Evolutionary conservation across 441 rosid genomes (phyloP), one percentile per base, ranked within the genome.

Genomic region (Macaranga tanarius): DNA sequence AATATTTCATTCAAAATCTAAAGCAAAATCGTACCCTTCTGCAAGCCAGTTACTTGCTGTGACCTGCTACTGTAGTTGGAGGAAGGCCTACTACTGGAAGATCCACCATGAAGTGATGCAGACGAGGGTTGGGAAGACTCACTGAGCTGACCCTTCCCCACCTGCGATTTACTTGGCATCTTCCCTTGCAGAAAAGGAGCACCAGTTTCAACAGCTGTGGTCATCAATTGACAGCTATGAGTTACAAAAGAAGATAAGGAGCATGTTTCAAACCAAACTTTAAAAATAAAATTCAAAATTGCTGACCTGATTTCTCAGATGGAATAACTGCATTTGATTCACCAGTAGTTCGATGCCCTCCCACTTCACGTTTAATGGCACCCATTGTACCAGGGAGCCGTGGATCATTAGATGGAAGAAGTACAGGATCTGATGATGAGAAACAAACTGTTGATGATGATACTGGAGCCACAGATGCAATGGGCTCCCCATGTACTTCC

Each of bases 61-160:
- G 93, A 81, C 55, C 92, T 88, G 80, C 75, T 87, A 81, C 81
- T 80, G 83, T 92, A 87, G 78, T 90, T 90, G 62, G 97, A 90
- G 47, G 93, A 81, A 74, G 96, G 95, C 73, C 93, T 84, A 73
- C 90, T 92, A 55, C 80, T 79, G 13, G 92, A 84, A 79, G 92
- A 83, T 73, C 86, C 81, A 73, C 82, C 79, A 56, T 87, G 90
- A 69, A 76, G 75, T 79, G 90, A 79, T 67, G 81, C 75, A 72
- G 85, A 82, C 72, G 86, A 78, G 23, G 82, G 80, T 67, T 76
- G 93, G 71, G 87, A 80, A 78, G 90, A 59, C 60, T 92, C 95
- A 69, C 69, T 77, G 16, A 60, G 75, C 65, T 77, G 85, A 79
- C 75, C 75, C 84, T 90, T 93, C 83, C 82, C 83, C 40, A 71